Conservation (phyloP, 2,329 filamentous ascomycete genomes). For the Calonectria naviculata region DNA sequence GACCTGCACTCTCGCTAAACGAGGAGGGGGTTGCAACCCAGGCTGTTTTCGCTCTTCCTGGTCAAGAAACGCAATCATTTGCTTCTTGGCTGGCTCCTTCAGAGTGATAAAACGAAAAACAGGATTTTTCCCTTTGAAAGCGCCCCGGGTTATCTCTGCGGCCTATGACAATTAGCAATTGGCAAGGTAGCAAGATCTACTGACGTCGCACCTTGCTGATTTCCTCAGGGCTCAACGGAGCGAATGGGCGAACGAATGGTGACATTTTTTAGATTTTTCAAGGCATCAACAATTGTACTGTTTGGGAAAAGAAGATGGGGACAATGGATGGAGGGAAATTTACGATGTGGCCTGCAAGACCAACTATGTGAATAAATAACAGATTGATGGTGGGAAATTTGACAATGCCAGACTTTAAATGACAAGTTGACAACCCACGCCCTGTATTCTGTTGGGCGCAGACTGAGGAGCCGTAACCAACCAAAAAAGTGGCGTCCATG, state of each 20-base stretch:
- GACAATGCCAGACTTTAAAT: neutral
- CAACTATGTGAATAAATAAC: neutral
- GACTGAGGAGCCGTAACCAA: neutral
- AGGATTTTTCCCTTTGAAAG: conserved; percentile 34
- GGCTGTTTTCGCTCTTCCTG: conserved; percentile 46
- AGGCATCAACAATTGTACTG: neutral
- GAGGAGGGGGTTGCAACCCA: conserved; percentile 32
- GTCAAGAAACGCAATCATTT: conserved; percentile 58
- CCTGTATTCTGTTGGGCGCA: neutral
- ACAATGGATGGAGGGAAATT: neutral
- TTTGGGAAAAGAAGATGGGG: neutral
- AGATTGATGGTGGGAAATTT: neutral
- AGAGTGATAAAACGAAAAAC: conserved; percentile 64
- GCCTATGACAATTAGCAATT: conserved; percentile 26
- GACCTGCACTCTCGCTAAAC: conserved; percentile 54
- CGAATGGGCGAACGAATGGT: neutral
- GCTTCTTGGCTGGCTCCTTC: conserved; percentile 60
- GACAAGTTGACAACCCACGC: neutral
- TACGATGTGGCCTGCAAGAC: neutral
- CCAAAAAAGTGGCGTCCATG: neutral
- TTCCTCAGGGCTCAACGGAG: conserved; percentile 5
- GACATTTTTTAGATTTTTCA: neutral
- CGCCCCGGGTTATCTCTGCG: conserved; percentile 31
- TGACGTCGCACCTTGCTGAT: neutral
- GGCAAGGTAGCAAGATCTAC: neutral